phyloP scores from a whole-genome alignment of 768 basidiomycete genomes.

The Fistulinella prunicolor region DNA sequence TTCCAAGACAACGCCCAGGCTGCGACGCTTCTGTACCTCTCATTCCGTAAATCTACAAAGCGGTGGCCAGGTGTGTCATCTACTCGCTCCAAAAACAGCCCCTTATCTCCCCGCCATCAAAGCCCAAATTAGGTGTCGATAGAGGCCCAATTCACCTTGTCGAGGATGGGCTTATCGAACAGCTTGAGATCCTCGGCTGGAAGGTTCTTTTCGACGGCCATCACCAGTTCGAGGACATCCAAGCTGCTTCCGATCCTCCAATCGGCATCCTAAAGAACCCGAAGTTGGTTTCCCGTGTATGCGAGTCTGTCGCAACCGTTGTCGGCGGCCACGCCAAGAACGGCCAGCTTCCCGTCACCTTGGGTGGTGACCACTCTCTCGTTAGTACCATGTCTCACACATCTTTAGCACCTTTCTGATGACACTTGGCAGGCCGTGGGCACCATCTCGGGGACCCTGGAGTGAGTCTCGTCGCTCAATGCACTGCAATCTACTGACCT shows the following conservation, averaged over 20 bases:
- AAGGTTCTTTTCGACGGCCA: slow-evolving; percentile 87
- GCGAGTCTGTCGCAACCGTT: slow-evolving; percentile 69
- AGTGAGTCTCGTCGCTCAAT: slow-evolving; percentile 39
- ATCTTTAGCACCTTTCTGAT: slow-evolving; percentile 6
- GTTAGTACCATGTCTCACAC: slow-evolving; percentile 40
- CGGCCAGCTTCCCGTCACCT: slow-evolving; percentile 82
- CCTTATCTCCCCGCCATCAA: slow-evolving; percentile 12
- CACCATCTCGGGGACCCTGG: slow-evolving; percentile 86
- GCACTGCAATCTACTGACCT: slow-evolving; percentile 3
- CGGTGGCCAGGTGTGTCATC: slow-evolving; percentile 31
- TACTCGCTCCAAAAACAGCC: slow-evolving; percentile 1
- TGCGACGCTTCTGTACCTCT: neutral
- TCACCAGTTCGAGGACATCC: slow-evolving; percentile 81
- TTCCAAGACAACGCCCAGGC: neutral
- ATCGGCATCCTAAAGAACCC: slow-evolving; percentile 92
- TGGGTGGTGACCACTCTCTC: slow-evolving; percentile 96
- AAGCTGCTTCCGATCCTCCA: slow-evolving; percentile 51
- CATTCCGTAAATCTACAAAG: slow-evolving; percentile 18
- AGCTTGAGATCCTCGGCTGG: slow-evolving; percentile 82
- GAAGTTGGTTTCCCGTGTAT: slow-evolving; percentile 78
- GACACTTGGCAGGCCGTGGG: slow-evolving; percentile 67
- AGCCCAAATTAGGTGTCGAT: slow-evolving; percentile 82
- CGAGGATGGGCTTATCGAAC: slow-evolving; percentile 76
- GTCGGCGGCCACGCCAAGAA: slow-evolving; percentile 75
- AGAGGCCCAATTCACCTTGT: slow-evolving; percentile 86